Percentiles rank a stretch among this genome's conserved stretches.
Conservation (phyloP, 1,139 yeast genomes). For the Meyerozyma carpophila region DNA sequence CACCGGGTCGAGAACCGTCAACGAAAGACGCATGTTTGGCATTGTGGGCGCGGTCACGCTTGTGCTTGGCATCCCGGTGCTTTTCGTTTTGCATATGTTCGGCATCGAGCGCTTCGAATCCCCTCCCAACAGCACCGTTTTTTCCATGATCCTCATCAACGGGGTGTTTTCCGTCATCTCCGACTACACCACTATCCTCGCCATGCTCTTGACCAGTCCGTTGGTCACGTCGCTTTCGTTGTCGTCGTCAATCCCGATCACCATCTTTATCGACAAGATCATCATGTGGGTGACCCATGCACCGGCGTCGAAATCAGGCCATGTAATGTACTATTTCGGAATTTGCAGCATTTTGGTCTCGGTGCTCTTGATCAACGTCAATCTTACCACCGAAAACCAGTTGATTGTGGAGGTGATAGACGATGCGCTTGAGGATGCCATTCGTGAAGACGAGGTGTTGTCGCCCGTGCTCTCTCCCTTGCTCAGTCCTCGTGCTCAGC, state of each 20-base stretch:
- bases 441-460: constrained; percentile 38
- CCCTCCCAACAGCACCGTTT: constrained; percentile 33
- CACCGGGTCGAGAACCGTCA: constrained; percentile 35
- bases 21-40: constrained; percentile 46
- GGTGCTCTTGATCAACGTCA: constrained; percentile 42
- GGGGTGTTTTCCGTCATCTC: constrained; percentile 45
- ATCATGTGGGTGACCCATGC: constrained; percentile 20
- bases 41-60: constrained; percentile 40
- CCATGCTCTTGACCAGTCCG: constrained; percentile 51
- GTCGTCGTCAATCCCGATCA: constrained; percentile 49
- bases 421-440: constrained; percentile 44
- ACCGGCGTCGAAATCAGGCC: constrained; percentile 18
- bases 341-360: constrained; percentile 42
- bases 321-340: constrained; percentile 36
- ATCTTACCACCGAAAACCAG: constrained; percentile 39
- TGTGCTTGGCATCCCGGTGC: constrained; percentile 31
- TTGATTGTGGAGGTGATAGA: constrained; percentile 45
- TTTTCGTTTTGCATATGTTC: constrained; percentile 25
- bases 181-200: constrained; percentile 45
- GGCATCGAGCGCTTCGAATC: constrained; percentile 36
- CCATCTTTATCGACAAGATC: constrained; percentile 42
- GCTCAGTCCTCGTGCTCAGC: constrained; percentile 8
- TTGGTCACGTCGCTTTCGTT: constrained; percentile 47
- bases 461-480: constrained; percentile 47
- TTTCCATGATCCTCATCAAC: constrained; percentile 31